Percentiles rank a stretch among this genome's conserved stretches.
Evolutionary conservation across 192 early-diverging fungal genomes (phyloP).

Genomic region (Backusella tarrabulga): DNA sequence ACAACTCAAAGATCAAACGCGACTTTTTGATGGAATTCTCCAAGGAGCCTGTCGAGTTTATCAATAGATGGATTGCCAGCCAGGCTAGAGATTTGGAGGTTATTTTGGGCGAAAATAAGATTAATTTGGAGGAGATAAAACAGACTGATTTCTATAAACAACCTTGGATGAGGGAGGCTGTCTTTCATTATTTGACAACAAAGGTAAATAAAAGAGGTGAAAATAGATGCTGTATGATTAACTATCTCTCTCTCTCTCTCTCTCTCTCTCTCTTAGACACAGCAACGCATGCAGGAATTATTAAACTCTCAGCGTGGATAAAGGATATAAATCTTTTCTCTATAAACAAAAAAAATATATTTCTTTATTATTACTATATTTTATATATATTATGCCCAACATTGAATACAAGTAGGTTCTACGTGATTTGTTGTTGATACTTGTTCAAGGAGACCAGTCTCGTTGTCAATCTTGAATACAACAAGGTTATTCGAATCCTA

Average conservation of each 20-base stretch:
- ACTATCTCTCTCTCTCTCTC: neutral
- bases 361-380: neutral
- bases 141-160: conserved; percentile 73
- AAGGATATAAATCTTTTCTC: neutral
- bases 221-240: neutral
- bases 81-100: conserved; percentile 94
- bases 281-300: conserved; percentile 15
- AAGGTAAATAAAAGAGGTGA: conserved; percentile 38
- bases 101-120: conserved; percentile 77
- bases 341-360: neutral
- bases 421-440: conserved; percentile 8
- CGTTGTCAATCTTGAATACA: conserved; percentile 30
- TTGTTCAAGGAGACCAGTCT: conserved; percentile 18
- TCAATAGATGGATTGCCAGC: conserved; percentile 89
- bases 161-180: conserved; percentile 81
- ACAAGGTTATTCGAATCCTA: conserved; percentile 30
- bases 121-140: conserved; percentile 75
- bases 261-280: neutral
- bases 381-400: conserved; percentile 14
- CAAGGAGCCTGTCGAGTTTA: conserved; percentile 83
- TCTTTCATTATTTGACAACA: conserved; percentile 86
- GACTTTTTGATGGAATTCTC: conserved; percentile 91
- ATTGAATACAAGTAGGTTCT: conserved; percentile 34
- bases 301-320: neutral
- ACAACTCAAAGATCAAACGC: conserved; percentile 86